phyloP scores from a whole-genome alignment of 805 yeast genomes.

The Zygotorulaspora sp. region DNA sequence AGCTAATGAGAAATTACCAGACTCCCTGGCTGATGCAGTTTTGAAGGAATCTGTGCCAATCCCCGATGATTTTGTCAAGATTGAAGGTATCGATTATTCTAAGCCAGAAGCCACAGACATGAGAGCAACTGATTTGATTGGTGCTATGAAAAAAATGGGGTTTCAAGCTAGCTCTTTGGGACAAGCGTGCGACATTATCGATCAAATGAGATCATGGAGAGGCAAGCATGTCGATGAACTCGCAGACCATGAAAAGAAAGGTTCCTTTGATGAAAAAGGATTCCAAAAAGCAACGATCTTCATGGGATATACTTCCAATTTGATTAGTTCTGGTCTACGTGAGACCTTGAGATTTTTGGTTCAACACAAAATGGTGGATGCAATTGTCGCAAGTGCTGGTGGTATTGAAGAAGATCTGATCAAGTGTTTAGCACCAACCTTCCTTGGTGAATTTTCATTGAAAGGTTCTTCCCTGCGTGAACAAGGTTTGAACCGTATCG shows the following conservation, averaged over 20 bases:
- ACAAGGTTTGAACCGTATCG: conserved; percentile 96
- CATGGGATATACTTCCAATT: conserved; percentile 93
- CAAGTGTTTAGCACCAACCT: conserved; percentile 95
- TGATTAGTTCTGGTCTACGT: conserved; percentile 91
- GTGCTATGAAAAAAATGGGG: conserved; percentile 91
- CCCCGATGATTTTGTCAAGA: conserved; percentile 72
- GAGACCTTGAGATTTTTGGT: conserved; percentile 86
- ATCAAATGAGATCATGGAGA: conserved; percentile 90
- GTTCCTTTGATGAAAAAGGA: conserved; percentile 73
- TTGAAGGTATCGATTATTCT: conserved; percentile 86
- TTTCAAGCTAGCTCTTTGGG: conserved; percentile 89
- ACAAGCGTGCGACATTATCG: conserved; percentile 85
- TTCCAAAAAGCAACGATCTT: conserved; percentile 84
- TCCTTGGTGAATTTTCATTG: conserved; percentile 82
- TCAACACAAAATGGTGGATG: conserved; percentile 91
- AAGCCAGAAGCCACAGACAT: conserved; percentile 69
- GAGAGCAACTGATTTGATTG: conserved; percentile 72
- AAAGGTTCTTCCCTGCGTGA: conserved; percentile 81
- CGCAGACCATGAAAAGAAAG: conserved; percentile 66
- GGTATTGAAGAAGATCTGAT: conserved; percentile 97
- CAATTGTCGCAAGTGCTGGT: conserved; percentile 95
- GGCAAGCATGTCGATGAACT: conserved; percentile 69
- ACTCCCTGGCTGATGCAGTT: conserved; percentile 85
- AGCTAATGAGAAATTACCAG: conserved; percentile 49
- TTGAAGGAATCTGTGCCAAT: conserved; percentile 81